These are phyloP conservation scores for Pyronema omphalodes DNA, from an alignment of 495 filamentous ascomycete species.

Conservation along the genomic window DNA sequence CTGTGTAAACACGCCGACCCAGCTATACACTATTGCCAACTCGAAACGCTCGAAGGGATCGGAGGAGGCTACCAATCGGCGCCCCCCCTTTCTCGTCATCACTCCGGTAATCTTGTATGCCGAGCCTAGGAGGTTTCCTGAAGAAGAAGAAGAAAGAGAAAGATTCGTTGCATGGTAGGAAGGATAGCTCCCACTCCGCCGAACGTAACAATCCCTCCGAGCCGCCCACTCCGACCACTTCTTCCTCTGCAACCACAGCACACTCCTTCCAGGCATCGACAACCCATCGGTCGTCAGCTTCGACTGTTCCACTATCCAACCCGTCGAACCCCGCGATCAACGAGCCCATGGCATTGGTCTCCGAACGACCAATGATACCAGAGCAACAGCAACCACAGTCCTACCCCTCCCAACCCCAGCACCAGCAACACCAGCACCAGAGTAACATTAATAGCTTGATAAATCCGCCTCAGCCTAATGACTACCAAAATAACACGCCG, in stretches of 20 bases:
- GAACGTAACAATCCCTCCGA: constrained; percentile 18
- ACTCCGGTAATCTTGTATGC: constrained; percentile 35
- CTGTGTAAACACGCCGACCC: neutral
- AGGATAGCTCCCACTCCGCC: constrained; percentile 23
- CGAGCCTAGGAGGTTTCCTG: constrained; percentile 55
- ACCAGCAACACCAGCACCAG: constrained; percentile 37
- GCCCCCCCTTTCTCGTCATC: constrained; percentile 14
- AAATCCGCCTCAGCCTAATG: constrained; percentile 40
- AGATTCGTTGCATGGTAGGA: constrained; percentile 27
- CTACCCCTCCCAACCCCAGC: constrained; percentile 26
- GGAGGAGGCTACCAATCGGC: constrained; percentile 22
- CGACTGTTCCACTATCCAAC: constrained; percentile 24
- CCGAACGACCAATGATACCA: constrained; percentile 28
- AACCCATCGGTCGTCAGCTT: constrained; percentile 26
- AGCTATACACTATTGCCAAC: neutral
- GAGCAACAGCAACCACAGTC: constrained; percentile 24
- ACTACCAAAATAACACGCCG: constrained; percentile 22
- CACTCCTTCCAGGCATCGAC: constrained; percentile 41
- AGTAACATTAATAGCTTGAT: constrained; percentile 51
- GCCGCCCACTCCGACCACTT: constrained; percentile 29
- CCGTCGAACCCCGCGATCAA: constrained; percentile 24
- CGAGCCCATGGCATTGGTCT: constrained; percentile 24
- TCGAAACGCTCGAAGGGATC: constrained; percentile 20
- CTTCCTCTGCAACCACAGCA: constrained; percentile 39
- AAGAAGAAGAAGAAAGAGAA: constrained; percentile 92